Evolutionary conservation across 2,329 filamentous ascomycete species (phyloP).

Genomic region (Sporothrix protearum): DNA sequence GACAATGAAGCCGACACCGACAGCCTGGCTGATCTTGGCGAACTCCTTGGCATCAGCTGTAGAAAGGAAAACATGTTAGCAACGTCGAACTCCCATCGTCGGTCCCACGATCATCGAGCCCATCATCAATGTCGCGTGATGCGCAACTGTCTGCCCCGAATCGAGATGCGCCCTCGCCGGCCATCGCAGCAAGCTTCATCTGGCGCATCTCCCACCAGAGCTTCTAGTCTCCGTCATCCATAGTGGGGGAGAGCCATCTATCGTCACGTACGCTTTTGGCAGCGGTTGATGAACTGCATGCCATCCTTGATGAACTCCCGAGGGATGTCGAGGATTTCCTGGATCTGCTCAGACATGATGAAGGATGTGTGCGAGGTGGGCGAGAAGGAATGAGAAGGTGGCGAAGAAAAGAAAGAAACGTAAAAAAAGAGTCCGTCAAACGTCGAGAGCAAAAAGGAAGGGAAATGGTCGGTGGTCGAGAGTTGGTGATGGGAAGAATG

Average conservation of each 20-base stretch:
- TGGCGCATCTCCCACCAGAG: not conserved
- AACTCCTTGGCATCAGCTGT: conserved; percentile 53
- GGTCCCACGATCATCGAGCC: too few relatives aligned
- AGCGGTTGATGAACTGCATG: conserved; percentile 59
- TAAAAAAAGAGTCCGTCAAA: not conserved
- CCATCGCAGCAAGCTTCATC: not conserved
- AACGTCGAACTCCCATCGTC: not conserved
- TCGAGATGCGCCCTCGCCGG: not conserved
- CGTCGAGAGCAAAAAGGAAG: not conserved
- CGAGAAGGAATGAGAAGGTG: not conserved
- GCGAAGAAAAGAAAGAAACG: not conserved
- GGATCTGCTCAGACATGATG: conserved; percentile 63
- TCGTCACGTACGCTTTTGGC: conserved; percentile 55
- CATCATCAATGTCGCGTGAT: not conserved
- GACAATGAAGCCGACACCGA: conserved; percentile 66
- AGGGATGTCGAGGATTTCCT: conserved; percentile 67
- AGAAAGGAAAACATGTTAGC: conserved; percentile 29
- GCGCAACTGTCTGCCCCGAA: not conserved
- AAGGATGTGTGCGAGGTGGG: not conserved
- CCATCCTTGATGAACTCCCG: conserved; percentile 62
- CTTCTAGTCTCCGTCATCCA: not conserved
- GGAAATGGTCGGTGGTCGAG: not conserved
- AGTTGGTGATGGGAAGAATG: not conserved
- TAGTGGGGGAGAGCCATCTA: not conserved
- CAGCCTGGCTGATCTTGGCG: conserved; percentile 52